A percentile compares a stretch with the other conserved stretches of the same genome.
Evolutionary conservation across 2,329 filamentous ascomycete genomes (phyloP).

Genomic region (Capronia epimyces): DNA sequence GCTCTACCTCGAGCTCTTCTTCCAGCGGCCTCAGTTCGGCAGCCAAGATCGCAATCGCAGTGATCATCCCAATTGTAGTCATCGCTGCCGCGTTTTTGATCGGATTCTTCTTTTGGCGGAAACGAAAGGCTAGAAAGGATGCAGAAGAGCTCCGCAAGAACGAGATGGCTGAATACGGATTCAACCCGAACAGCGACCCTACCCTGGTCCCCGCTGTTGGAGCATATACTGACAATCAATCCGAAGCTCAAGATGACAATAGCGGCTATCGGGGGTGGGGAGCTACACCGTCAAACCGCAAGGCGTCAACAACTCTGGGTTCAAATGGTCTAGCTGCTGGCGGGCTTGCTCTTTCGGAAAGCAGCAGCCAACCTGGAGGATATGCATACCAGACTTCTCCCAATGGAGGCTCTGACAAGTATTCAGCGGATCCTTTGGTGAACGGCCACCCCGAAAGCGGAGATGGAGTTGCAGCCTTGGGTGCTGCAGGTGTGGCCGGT

Average conservation of each 20-base stretch:
- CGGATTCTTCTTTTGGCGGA: constrained; percentile 63
- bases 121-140: constrained; percentile 75
- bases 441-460: constrained; percentile 24
- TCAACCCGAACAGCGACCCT: constrained; percentile 95
- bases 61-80: constrained; percentile 85
- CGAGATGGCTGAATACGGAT: constrained; percentile 95
- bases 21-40: constrained; percentile 40
- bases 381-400: constrained; percentile 56
- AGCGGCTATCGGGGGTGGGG: constrained; percentile 94
- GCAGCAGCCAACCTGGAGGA: constrained; percentile 51
- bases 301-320: constrained; percentile 75
- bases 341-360: constrained; percentile 66
- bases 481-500: constrained; percentile 34
- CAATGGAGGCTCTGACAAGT: constrained; percentile 61
- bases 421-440: constrained; percentile 61
- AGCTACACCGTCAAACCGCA: constrained; percentile 68
- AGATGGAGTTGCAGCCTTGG: constrained; percentile 56
- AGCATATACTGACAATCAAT: constrained; percentile 49
- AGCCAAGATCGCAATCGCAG: constrained; percentile 81
- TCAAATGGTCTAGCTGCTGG: constrained; percentile 59
- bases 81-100: constrained; percentile 61
- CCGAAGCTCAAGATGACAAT: constrained; percentile 73
- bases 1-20: constrained; percentile 24
- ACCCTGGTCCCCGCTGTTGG: constrained; percentile 58
- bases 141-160: constrained; percentile 85